These are phyloP conservation scores for Haplosporangium sp. DNA, from an alignment of 371 early-diverging fungal genomes.

Conservation along the genomic window DNA sequence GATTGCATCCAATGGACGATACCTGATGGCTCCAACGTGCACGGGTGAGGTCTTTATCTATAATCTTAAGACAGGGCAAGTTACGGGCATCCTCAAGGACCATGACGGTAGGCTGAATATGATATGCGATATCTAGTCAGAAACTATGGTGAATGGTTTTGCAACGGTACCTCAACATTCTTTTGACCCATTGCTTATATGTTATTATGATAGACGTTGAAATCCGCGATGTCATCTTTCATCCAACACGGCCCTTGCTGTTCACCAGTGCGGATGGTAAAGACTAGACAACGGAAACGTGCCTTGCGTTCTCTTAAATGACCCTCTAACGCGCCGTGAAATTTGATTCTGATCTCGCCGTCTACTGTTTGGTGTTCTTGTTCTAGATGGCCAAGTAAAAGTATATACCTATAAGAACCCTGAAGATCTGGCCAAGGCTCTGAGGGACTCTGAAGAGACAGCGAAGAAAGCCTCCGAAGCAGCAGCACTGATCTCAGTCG, in stretches of 20 bases:
- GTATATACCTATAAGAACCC: conserved; percentile 56
- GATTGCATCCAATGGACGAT: conserved; percentile 86
- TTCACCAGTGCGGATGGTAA: conserved; percentile 89
- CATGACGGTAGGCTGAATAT: conserved; percentile 71
- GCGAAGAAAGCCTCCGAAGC: conserved; percentile 29
- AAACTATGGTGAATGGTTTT: no score
- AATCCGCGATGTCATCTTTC: conserved; percentile 92
- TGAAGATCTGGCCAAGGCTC: conserved; percentile 29
- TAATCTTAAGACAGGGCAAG: conserved; percentile 76
- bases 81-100: conserved; percentile 78
- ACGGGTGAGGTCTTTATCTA: conserved; percentile 89
- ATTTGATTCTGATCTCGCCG: no score
- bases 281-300: neutral
- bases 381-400: conserved; percentile 56
- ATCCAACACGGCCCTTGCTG: conserved; percentile 80
- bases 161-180: no score
- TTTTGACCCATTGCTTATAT: neutral
- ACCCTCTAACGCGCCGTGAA: no score
- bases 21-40: conserved; percentile 87
- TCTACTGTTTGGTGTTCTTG: neutral
- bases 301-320: no score
- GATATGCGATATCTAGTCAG: conserved; percentile 3
- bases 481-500: conserved; percentile 38
- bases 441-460: conserved; percentile 29
- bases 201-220: conserved; percentile 71